Evolutionary conservation across 306 rosid genomes (phyloP).

Genomic region (Rubus parviflorus): DNA sequence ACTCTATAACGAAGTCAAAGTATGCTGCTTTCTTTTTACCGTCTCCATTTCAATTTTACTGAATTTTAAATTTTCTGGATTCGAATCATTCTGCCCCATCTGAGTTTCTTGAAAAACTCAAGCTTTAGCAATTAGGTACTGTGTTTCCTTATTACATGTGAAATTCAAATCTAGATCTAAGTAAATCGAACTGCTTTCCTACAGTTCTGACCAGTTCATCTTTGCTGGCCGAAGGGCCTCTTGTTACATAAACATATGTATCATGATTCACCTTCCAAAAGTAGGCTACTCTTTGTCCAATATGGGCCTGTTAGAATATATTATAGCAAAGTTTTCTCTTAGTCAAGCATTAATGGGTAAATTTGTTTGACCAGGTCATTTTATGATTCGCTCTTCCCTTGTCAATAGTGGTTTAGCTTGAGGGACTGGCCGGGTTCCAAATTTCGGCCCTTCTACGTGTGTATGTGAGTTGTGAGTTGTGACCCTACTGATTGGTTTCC

Average conservation of each 20-base stretch:
- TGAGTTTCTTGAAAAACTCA: slow-evolving; percentile 6
- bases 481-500: slow-evolving; percentile 2
- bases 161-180: slow-evolving; percentile 1
- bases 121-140: neutral
- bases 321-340: neutral
- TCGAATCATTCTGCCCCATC: neutral
- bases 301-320: neutral
- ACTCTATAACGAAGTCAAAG: slow-evolving; percentile 88
- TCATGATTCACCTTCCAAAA: neutral
- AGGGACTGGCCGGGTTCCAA: neutral
- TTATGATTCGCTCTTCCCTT: slow-evolving; percentile 8
- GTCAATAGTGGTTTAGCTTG: neutral
- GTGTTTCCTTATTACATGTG: neutral
- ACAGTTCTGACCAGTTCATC: neutral
- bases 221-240: neutral
- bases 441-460: neutral
- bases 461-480: slow-evolving; percentile 7
- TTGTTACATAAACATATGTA: neutral
- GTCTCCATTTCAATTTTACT: neutral
- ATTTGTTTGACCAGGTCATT: slow-evolving; percentile 3
- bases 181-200: slow-evolving; percentile 1
- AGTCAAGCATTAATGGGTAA: neutral
- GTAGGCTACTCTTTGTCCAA: neutral
- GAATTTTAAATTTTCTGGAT: neutral
- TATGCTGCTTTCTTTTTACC: slow-evolving; percentile 29